phyloP scores from a whole-genome alignment of 768 basidiomycete species.

The Termitomyces sp. region DNA sequence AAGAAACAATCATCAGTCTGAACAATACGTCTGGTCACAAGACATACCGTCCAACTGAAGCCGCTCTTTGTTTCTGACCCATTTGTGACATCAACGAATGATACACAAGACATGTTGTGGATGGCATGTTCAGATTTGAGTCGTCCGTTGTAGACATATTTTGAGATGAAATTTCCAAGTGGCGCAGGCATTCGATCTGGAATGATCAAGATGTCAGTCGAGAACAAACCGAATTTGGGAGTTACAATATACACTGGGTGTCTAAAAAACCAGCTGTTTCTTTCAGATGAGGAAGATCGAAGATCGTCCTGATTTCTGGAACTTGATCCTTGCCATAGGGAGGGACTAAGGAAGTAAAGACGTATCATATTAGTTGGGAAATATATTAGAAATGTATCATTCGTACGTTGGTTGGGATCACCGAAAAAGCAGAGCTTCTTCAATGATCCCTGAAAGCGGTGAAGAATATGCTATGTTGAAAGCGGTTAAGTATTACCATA shows the following conservation, averaged over 20 bases:
- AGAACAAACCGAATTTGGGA: background rate
- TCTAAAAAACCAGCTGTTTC: slow-evolving; percentile 35
- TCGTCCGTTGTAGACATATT: slow-evolving; percentile 34
- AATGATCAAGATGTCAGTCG: background rate
- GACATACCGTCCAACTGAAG: slow-evolving; percentile 41
- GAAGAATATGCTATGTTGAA: slow-evolving; percentile 36
- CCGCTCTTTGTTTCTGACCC: slow-evolving; percentile 34
- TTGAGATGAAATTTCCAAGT: slow-evolving; percentile 48
- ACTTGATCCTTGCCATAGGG: slow-evolving; percentile 45
- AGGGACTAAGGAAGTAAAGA: slow-evolving; percentile 33
- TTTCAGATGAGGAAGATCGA: slow-evolving; percentile 39
- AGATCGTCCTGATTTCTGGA: slow-evolving; percentile 38
- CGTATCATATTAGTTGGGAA: background rate
- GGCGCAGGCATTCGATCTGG: slow-evolving; percentile 50
- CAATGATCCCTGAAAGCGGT: slow-evolving; percentile 31
- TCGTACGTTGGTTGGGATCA: slow-evolving; percentile 49
- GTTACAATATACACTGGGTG: slow-evolving; percentile 37
- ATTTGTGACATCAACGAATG: slow-evolving; percentile 40
- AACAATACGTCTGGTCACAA: background rate
- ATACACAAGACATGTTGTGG: slow-evolving; percentile 28
- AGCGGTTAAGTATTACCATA: background rate
- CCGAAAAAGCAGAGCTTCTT: slow-evolving; percentile 51
- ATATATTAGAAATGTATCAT: background rate
- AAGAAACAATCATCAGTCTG: background rate
- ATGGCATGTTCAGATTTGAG: slow-evolving; percentile 37